phyloP scores from a whole-genome alignment of 306 rosid genomes.

The Crataegus laevigata region DNA sequence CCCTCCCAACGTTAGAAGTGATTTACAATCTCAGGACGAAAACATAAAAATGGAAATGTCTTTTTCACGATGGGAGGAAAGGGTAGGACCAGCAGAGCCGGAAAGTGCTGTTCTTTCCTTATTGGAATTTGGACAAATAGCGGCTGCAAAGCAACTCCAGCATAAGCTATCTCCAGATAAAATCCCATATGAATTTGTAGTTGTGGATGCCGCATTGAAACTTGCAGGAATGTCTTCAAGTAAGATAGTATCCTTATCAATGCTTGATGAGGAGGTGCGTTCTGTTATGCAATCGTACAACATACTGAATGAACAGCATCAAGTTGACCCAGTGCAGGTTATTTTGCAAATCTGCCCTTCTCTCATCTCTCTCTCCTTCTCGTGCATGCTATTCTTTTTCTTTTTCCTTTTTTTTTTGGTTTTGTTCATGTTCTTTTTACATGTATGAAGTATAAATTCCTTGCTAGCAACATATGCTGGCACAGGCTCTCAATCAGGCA shows the following conservation, averaged over 20 bases:
- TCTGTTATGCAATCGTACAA: constrained; percentile 46
- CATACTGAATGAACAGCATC: constrained; percentile 36
- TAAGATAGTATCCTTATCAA: constrained; percentile 37
- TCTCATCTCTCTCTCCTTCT: constrained; percentile 4
- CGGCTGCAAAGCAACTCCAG: constrained; percentile 90
- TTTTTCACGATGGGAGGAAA: constrained; percentile 89
- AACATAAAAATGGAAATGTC: constrained; percentile 63
- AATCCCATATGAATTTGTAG: constrained; percentile 68
- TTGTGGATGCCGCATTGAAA: constrained; percentile 82
- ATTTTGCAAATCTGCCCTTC: constrained; percentile 2
- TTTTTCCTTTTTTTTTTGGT: no score
- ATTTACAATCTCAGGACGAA: constrained; percentile 58
- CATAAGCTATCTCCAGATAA: constrained; percentile 78
- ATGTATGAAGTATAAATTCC: not conserved
- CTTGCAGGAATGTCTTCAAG: constrained; percentile 67
- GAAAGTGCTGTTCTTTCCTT: constrained; percentile 91
- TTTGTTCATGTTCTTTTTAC: not conserved
- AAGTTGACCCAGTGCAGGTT: constrained; percentile 70
- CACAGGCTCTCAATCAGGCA: no score
- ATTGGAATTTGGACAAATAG: constrained; percentile 90
- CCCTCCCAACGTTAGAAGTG: constrained; percentile 45
- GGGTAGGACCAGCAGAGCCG: constrained; percentile 85
- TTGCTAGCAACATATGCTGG: no score
- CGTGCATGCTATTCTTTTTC: not conserved
- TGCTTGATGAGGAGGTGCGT: constrained; percentile 71